Base-by-base conservation (phyloP, 257 asterid genomes). In the Gentiana dahurica region DNA sequence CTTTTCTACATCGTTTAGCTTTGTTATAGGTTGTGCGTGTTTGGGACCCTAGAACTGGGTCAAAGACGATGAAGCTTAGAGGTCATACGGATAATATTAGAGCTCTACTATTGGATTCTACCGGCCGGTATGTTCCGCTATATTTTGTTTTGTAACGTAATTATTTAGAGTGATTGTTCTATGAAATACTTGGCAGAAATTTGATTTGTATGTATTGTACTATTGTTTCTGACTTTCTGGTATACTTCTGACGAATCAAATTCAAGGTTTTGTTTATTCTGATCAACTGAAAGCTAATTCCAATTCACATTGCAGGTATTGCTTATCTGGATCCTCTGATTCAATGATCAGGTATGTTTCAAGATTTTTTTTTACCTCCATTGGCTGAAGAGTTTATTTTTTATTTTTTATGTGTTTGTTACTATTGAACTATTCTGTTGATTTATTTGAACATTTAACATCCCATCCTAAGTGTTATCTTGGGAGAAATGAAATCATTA, bases 311-410 rank as follows among this genome's bases (percentile, higher is more conserved):
- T 73, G 84, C 95, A 91, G 98, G 78, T 91, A 77, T 71, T 91
- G 98, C 77, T 72, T 91, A 68, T 91, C 98, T 55, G 98, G 98
- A 60, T 91, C 98, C 63, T 91, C 98, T 60, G 98, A 91, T 76
- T 87, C 96, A 58, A 91, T 91, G 98, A 91, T 91, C 78, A 87
- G 98, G 98, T 87, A 78, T 24, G 24, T 24, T 24, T 24, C 24
- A 24, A 24, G 24, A 24, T 24, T 24, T 24, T 24, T 15, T 15
- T 24, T 24, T 24, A 24, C 24, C 24, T 24, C 24, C 24, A 24
- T 24, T 24, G 24, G 24, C 24, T 24, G 24, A 24, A 24, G 24
- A 24, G 24, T 24, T 24, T 24, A 24, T 24, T 24, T 24, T 24
- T 24, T 15, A 15, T 0, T 15, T 15, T 24, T 24, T 24, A 24